A percentile compares a stretch with the other conserved stretches of the same genome.
phyloP scores from a whole-genome alignment of 2,329 filamentous ascomycete genomes.

The Colletotrichum orbiculare region DNA sequence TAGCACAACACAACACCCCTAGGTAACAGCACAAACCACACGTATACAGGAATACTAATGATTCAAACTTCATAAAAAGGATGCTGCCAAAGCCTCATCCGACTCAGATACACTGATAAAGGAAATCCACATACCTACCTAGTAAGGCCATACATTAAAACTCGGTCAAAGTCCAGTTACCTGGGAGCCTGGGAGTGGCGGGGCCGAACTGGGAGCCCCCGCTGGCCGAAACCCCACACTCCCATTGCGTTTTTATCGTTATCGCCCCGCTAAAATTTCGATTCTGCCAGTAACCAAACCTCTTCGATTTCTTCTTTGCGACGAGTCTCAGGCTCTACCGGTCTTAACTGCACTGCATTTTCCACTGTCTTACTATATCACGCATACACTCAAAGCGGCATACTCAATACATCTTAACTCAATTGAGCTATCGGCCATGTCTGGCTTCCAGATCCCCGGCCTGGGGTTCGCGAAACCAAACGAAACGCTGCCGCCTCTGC shows the following conservation, averaged over 20 bases:
- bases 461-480: slow-evolving; percentile 56
- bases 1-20: too few relatives aligned
- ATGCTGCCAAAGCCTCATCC: too few relatives aligned
- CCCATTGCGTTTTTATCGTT: slow-evolving; percentile 21
- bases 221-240: slow-evolving; percentile 6
- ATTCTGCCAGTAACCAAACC: slow-evolving; percentile 1
- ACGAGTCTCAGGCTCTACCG: slow-evolving; percentile 3
- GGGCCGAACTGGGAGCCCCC: neutral
- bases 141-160: too few relatives aligned
- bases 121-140: too few relatives aligned
- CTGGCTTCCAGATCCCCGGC: slow-evolving; percentile 56
- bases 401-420: too few relatives aligned
- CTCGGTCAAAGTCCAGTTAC: neutral
- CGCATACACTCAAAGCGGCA: neutral
- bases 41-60: too few relatives aligned
- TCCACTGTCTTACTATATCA: neutral
- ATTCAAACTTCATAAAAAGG: too few relatives aligned
- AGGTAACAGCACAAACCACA: too few relatives aligned
- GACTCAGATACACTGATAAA: too few relatives aligned
- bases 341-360: neutral
- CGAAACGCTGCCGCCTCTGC: slow-evolving; percentile 52
- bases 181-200: slow-evolving; percentile 15
- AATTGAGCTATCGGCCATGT: slow-evolving; percentile 43
- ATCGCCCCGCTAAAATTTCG: slow-evolving; percentile 32
- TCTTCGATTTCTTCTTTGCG: slow-evolving; percentile 29